Percentiles rank a stretch among this genome's conserved stretches.
Evolutionary conservation across 2,329 filamentous ascomycete species (phyloP).

Genomic region (Fulvia fulva): DNA sequence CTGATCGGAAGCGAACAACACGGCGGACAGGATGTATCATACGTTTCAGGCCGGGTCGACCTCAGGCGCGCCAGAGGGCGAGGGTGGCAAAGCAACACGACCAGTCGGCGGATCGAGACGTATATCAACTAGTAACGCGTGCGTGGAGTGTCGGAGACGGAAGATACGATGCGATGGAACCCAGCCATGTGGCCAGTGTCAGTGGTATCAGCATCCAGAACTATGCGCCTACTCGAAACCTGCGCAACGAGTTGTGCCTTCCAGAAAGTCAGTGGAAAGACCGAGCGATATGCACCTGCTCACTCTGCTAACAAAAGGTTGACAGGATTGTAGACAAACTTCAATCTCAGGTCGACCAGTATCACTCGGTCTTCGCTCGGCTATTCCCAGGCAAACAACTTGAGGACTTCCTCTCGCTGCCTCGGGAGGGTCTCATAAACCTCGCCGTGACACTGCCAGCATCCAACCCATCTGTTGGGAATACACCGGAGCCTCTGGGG

Average conservation of each 20-base stretch:
- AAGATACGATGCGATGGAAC: conserved; percentile 83
- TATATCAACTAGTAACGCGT: conserved; percentile 57
- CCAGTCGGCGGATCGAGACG: conserved; percentile 39
- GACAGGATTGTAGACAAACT: conserved; percentile 50
- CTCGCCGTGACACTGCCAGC: conserved; percentile 42
- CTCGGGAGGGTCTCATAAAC: conserved; percentile 44
- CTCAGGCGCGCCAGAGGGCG: conserved; percentile 34
- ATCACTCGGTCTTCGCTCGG: conserved; percentile 40
- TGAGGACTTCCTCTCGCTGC: conserved; percentile 37
- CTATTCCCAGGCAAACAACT: conserved; percentile 43
- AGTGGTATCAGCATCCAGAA: conserved; percentile 75
- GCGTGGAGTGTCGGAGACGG: conserved; percentile 71
- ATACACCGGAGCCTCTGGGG: conserved; percentile 6
- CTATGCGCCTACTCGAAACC: conserved; percentile 79
- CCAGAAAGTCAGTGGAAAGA: conserved; percentile 60
- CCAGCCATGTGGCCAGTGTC: conserved; percentile 76
- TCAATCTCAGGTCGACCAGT: conserved; percentile 47
- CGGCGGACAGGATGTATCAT: conserved; percentile 38
- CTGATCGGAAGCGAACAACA: background rate
- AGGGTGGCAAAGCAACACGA: conserved; percentile 33
- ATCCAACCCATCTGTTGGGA: conserved; percentile 33
- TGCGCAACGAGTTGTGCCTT: conserved; percentile 70
- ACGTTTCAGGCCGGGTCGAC: conserved; percentile 39
- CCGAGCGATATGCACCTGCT: background rate
- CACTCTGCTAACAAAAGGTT: background rate